Conservation (phyloP, 805 yeast species). For the Candida nanaspora region DNA sequence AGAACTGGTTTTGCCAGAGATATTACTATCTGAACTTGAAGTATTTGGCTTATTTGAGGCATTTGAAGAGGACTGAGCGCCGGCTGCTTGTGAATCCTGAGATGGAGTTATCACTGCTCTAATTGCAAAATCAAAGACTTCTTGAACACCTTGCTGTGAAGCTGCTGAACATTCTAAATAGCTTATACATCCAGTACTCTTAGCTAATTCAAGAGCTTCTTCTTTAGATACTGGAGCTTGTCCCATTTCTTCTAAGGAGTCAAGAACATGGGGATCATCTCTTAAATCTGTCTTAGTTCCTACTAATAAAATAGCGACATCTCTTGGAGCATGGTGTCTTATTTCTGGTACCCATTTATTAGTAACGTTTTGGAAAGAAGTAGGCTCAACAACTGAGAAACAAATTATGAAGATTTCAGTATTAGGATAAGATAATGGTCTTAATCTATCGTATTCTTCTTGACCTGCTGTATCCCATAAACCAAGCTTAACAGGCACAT, state of each 20-base stretch:
- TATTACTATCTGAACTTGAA: conserved; percentile 1
- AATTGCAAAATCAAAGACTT: conserved; percentile 97
- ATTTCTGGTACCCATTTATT: conserved; percentile 99
- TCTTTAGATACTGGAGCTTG: conserved; percentile 79
- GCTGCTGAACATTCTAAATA: conserved; percentile 97
- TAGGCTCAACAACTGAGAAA: conserved; percentile 94
- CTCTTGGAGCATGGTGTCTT: conserved; percentile 93
- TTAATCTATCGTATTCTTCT: conserved; percentile 95
- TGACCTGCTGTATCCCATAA: conserved; percentile 98
- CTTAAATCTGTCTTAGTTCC: conserved; percentile 96
- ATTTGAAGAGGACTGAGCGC: too few species aligned
- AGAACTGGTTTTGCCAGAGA: conserved; percentile 1
- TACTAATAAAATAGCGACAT: conserved; percentile 93
- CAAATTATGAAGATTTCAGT: conserved; percentile 96
- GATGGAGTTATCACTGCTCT: conserved; percentile 98
- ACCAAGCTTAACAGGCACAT: conserved; percentile 97
- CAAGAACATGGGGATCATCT: conserved; percentile 85
- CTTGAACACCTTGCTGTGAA: conserved; percentile 93
- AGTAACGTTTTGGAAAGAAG: conserved; percentile 93
- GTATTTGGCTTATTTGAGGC: too few species aligned
- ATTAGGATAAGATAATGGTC: conserved; percentile 95
- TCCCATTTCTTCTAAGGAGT: conserved; percentile 85
- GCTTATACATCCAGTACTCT: conserved; percentile 90
- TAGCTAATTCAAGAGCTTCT: conserved; percentile 88
- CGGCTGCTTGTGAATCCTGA: conserved; percentile 27